Percentiles rank a stretch among this genome's conserved stretches.
Evolutionary conservation across 768 basidiomycete genomes (phyloP).

Genomic region (Pholiota microspora): DNA sequence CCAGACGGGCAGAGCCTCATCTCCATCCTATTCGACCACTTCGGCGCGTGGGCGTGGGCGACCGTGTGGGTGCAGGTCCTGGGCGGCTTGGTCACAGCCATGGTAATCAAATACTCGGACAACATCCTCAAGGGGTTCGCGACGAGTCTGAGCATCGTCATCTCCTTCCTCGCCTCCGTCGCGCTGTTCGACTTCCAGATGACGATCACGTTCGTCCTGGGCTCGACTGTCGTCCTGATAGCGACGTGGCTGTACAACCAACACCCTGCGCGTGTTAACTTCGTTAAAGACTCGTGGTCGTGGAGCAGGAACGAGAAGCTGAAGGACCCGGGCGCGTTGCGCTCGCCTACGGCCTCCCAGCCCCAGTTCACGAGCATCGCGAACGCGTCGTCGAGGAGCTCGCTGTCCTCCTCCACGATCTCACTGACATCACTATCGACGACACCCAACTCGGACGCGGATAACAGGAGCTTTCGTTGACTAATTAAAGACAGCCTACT

Average conservation of each 20-base stretch:
- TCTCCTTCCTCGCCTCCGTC: constrained; percentile 93
- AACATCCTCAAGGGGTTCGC: constrained; percentile 98
- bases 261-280: constrained; percentile 37
- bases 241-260: constrained; percentile 97
- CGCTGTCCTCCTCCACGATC: constrained; percentile 27
- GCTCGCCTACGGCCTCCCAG: constrained; percentile 17
- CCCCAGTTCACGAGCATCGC: constrained; percentile 21
- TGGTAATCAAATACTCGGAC: constrained; percentile 97
- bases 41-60: constrained; percentile 94
- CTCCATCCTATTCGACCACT: constrained; percentile 72
- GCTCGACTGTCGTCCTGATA: constrained; percentile 78
- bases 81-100: constrained; percentile 89
- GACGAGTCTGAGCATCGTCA: constrained; percentile 88
- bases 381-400: constrained; percentile 30
- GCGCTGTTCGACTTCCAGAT: constrained; percentile 88
- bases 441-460: constrained; percentile 22
- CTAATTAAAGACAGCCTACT: background rate
- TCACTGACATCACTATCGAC: constrained; percentile 20
- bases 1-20: constrained; percentile 49
- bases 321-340: constrained; percentile 14
- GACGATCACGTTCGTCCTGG: constrained; percentile 83
- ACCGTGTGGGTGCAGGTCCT: constrained; percentile 89
- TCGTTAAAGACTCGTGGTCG: constrained; percentile 24
- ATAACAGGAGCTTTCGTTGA: constrained; percentile 19
- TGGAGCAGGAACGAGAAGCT: constrained; percentile 28